Base-by-base conservation (phyloP, 768 basidiomycete genomes). In the Lactifluus volemus region DNA sequence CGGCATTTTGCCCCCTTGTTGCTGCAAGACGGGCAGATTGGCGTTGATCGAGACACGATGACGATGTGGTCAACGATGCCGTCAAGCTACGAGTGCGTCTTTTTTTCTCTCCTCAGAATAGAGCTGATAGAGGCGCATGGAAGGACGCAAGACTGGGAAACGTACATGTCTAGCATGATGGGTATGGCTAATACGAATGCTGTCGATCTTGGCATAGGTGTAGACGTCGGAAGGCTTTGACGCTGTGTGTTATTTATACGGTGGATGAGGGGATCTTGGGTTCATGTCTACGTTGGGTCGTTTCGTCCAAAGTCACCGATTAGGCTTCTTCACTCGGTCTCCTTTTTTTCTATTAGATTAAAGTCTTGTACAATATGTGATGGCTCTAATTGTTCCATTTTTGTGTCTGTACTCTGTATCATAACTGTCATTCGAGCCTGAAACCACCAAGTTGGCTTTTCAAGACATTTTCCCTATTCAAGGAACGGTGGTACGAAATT, bases 41-140 rank as follows among this genome's bases (percentile, higher is more conserved):
- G 63, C 4, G 65, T 61, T 19, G 63, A 65, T 52, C 53, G 39
- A 17, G 60, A 66, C 10, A 66, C 65, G 39, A 59, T 65, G 63
- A 65, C 53, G 63, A 66, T 66, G 65, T 66, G 63, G 65, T 61
- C 63, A n/a, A 58, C 53, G 50, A 51, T 66, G 59, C 65, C 65
- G 8, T 42, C 60, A 4, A 53, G 47, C 4, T 52, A 49, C 17
- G 63, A 65, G 65, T 66, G 54, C 53, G 65, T 65, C 14, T 36
- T 3, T 2, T 1, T 15, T 4, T 44, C 2, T 25, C 14, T 21
- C 8, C 2, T 32, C 5, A 4, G 9, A 17, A 19, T 29, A 51
- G 39, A 25, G 30, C 41, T 58, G n/a, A 59, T 41, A 4, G 41
- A 34, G 38, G 10, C 5, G 15, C 30, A n/a, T 17, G 44, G 25